Base-by-base conservation (phyloP, 2,329 filamentous ascomycete species). In the Trichoderma sp. region DNA sequence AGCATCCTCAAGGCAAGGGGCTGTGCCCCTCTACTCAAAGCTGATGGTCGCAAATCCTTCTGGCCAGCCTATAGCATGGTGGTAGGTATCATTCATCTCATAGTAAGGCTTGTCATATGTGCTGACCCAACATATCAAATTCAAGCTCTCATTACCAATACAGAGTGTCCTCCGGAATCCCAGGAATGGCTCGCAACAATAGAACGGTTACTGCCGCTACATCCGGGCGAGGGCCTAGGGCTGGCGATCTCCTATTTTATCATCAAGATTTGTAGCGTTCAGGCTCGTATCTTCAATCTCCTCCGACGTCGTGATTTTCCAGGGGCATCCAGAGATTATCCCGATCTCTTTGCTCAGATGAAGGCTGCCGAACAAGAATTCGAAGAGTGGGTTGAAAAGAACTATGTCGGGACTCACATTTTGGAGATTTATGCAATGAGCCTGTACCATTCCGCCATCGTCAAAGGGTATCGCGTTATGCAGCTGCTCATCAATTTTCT, bases 21-120 rank as follows among this genome's bases (percentile, higher is more conserved):
- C 1, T 63, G 75, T 9, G 56, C 74, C 18, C 77, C 77, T 38
- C 75, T 86, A 11, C 75, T 75, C 53, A 81, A 76, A 2, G n/a
- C 7, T 1, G 66, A 56, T 2, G 81, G 80, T 6, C 81, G 85
- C 5, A 77, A 77, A 16, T 80, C 81, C 2, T 86, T 86, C 74
- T 86, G 85, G 85, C 80, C 83, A 11, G 81, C 83, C 27, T 85
- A 80, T 50, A 85, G 81, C 74, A 81, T 86, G 77, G 80, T 86
- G 63, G 84, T 85, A 77, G 27, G 83, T 82, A 18, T 27, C 4
- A n/a, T n/a, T 21, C 8, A 24, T n/a, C 4, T 18, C 11, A 16
- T 14, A 18, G 9, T 11, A 7, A 12, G 16, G 31, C 21, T n/a
- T 74, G 21, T 33, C 31, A 7, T 6, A 27, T 21, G 11, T 45